Evolutionary conservation across 768 basidiomycete species (phyloP), one percentile per base, ranked within the genome.

Genomic region (Kwoniella bestiolae): DNA sequence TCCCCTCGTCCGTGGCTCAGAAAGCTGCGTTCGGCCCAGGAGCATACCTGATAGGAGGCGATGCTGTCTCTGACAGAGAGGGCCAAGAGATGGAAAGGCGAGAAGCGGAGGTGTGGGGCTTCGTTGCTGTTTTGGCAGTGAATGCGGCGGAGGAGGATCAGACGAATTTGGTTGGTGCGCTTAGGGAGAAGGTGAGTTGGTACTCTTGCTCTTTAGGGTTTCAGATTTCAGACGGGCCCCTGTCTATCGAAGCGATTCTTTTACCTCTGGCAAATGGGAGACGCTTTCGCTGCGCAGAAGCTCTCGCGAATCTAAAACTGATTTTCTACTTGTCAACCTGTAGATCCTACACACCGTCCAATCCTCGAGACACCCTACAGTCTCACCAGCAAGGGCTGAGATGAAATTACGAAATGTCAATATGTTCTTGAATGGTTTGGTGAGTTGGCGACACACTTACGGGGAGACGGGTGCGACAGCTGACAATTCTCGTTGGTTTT

Each of bases 331-430:
- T n/a, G n/a, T n/a, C n/a, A n/a, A n/a, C n/a, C n/a, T n/a, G n/a
- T 38, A 75, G 74, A 80, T 80, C 44, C 85, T 98, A 50, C 92
- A 94, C 76, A 93, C 91, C 71, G 91, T 97, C 32, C 82, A 89
- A 70, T 88, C 86, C 57, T 90, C 88, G 31, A 88, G 88, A 76
- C 89, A 91, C 76, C 67, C 72, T 87, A 90, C 55, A 88, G 88
- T 87, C 84, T 86, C 51, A 80, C 84, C 53, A 86, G 88, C 69
- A 89, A 91, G 80, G 66, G 83, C 82, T n/a, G 85, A 88, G 68
- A 86, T 88, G 72, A 92, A 91, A 83, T 83, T 96, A 70, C 88
- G 88, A 58, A 98, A 98, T 82, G 92, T 97, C 74, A 94, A 99
- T 83, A 84, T 95, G 64, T 82, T 85, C 65, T 73, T 85, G 52